phyloP scores from a whole-genome alignment of 1,284 basidiomycete species.

The Pseudozyma sp. region DNA sequence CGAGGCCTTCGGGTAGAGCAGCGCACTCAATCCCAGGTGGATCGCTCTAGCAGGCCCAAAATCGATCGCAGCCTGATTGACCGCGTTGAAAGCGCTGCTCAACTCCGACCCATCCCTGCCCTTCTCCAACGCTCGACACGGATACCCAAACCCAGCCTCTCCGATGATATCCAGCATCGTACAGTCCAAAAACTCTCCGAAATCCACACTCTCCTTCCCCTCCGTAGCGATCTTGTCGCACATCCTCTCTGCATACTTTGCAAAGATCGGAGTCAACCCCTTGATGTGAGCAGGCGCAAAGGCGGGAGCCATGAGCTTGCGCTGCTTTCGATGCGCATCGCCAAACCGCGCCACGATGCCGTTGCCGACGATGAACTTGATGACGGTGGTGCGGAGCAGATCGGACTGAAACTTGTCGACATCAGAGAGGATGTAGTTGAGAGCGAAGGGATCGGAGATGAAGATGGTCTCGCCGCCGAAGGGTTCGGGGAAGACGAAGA shows the following conservation, averaged over 20 bases:
- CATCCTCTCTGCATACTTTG: constrained; percentile 47
- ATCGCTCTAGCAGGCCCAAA: constrained; percentile 37
- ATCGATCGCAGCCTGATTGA: constrained; percentile 47
- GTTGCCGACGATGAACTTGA: constrained; percentile 45
- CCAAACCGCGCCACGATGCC: constrained; percentile 44
- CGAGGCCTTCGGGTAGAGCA: constrained; percentile 28
- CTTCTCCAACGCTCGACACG: constrained; percentile 53
- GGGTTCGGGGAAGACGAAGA: constrained; percentile 41
- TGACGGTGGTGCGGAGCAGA: constrained; percentile 32
- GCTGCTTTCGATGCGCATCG: constrained; percentile 47
- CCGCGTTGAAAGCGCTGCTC: constrained; percentile 31
- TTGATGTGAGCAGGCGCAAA: constrained; percentile 54
- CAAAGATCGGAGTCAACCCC: constrained; percentile 41
- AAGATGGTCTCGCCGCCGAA: constrained; percentile 38
- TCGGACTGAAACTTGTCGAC: constrained; percentile 43
- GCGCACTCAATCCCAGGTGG: constrained; percentile 31
- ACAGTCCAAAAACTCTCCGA: constrained; percentile 53
- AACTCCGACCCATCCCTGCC: constrained; percentile 44
- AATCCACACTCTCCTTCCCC: constrained; percentile 29
- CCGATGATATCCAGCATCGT: constrained; percentile 66
- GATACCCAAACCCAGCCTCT: constrained; percentile 60
- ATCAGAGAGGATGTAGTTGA: constrained; percentile 37
- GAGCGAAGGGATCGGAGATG: constrained; percentile 33
- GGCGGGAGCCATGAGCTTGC: constrained; percentile 55
- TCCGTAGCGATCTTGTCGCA: constrained; percentile 35